Evolutionary conservation across 805 yeast species (phyloP).

Genomic region (Cyberlindnera galapagoensis): DNA sequence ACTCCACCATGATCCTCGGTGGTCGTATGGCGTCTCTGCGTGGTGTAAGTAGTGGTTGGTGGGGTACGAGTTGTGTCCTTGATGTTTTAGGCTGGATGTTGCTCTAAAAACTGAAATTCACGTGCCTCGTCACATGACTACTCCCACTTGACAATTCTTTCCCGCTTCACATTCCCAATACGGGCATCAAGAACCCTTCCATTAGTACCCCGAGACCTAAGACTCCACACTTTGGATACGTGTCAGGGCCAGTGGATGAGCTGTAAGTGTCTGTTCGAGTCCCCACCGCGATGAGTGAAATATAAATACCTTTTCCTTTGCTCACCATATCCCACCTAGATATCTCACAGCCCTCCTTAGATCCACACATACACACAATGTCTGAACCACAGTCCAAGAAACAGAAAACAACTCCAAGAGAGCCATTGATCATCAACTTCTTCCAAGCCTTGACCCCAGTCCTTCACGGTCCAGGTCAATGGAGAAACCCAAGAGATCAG

Average conservation of each 20-base stretch:
- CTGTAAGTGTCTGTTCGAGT: neutral
- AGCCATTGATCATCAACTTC: conserved; percentile 17
- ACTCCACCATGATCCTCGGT: conserved; percentile 13
- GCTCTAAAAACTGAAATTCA: neutral
- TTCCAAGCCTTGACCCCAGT: conserved; percentile 19
- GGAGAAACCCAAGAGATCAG: conserved; percentile 20
- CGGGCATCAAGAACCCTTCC: neutral
- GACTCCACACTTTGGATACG: neutral
- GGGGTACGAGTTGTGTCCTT: neutral
- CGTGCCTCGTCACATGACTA: too few species aligned
- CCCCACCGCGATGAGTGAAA: neutral
- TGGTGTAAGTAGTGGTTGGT: neutral
- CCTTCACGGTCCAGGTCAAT: conserved; percentile 20
- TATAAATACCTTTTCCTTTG: too few species aligned
- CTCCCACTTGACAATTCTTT: too few species aligned
- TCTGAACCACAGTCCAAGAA: conserved; percentile 13
- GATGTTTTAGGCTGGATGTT: neutral
- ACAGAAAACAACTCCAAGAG: conserved; percentile 14
- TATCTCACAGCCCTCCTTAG: too few species aligned
- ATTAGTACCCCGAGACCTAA: neutral
- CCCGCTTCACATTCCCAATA: neutral
- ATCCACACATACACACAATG: conserved; percentile 5
- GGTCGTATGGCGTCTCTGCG: conserved; percentile 1
- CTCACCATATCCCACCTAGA: too few species aligned
- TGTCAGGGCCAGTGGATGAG: neutral